phyloP scores from a whole-genome alignment of 768 basidiomycete species.

The Tulasnella sp. region DNA sequence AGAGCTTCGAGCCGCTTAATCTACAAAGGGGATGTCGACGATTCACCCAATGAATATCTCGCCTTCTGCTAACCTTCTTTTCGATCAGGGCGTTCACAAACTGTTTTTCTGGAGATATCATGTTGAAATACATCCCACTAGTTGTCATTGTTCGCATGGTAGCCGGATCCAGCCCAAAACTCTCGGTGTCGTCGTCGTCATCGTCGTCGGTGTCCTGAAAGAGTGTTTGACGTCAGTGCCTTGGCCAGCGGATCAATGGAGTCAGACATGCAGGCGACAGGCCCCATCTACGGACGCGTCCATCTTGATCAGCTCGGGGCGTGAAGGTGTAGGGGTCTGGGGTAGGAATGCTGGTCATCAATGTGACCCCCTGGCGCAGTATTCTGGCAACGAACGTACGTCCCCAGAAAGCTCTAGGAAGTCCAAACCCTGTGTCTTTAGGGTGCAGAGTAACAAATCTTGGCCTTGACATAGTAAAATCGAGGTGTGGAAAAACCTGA shows the following conservation, averaged over 20 bases:
- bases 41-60: background rate
- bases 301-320: background rate
- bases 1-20: background rate
- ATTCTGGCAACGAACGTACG: background rate
- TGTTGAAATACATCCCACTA: background rate
- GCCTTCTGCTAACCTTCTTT: background rate
- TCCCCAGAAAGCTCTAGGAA: background rate
- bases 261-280: background rate
- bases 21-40: background rate
- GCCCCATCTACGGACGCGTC: background rate
- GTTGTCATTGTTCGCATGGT: background rate
- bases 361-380: background rate
- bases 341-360: background rate
- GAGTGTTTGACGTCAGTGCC: background rate
- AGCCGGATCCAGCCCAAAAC: background rate
- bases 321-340: background rate
- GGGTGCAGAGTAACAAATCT: background rate
- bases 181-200: background rate
- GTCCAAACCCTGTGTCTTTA: background rate
- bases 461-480: background rate
- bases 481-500: background rate
- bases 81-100: background rate
- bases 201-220: background rate
- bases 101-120: background rate
- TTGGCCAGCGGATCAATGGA: background rate